These are phyloP conservation scores for Cystofilobasidium macerans DNA, from an alignment of 768 basidiomycete species.

Conservation along the genomic window DNA sequence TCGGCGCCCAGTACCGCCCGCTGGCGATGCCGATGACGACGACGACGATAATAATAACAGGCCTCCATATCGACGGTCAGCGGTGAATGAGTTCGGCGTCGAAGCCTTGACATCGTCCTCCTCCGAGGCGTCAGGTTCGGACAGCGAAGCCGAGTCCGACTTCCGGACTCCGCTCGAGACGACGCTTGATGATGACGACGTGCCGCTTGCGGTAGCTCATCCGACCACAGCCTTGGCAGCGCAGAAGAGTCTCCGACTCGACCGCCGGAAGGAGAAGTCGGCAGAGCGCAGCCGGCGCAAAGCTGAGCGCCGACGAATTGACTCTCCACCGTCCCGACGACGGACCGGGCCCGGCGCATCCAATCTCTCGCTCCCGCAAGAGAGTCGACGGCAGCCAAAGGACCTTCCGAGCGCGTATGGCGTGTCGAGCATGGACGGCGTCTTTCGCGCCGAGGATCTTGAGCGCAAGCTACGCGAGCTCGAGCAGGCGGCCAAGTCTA, in stretches of 20 bases:
- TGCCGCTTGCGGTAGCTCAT: conserved; percentile 70
- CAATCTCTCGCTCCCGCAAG: not conserved
- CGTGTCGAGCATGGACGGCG: conserved; percentile 11
- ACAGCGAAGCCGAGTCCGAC: not conserved
- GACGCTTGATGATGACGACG: conserved; percentile 48
- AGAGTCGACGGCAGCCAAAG: not conserved
- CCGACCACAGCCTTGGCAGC: conserved; percentile 65
- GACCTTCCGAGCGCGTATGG: conserved; percentile 21
- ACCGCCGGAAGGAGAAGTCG: conserved; percentile 20
- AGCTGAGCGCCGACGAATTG: conserved; percentile 9
- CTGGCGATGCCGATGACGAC: not conserved
- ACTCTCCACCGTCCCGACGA: not conserved
- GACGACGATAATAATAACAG: not conserved
- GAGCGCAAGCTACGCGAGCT: conserved; percentile 15
- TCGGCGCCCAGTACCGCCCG: not conserved
- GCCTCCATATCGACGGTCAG: not conserved
- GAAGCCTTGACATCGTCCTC: not conserved
- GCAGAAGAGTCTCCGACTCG: conserved; percentile 62
- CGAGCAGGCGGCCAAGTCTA: not conserved
- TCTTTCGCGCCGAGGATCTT: conserved; percentile 20
- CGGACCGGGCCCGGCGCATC: not conserved
- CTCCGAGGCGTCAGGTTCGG: not conserved
- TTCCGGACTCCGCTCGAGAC: conserved; percentile 4
- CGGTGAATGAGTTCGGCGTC: not conserved
- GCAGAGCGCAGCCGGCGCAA: not conserved